These are phyloP conservation scores for Plasmodium relictum DNA, from an alignment of 169 alveolate species.

Conservation along the genomic window DNA sequence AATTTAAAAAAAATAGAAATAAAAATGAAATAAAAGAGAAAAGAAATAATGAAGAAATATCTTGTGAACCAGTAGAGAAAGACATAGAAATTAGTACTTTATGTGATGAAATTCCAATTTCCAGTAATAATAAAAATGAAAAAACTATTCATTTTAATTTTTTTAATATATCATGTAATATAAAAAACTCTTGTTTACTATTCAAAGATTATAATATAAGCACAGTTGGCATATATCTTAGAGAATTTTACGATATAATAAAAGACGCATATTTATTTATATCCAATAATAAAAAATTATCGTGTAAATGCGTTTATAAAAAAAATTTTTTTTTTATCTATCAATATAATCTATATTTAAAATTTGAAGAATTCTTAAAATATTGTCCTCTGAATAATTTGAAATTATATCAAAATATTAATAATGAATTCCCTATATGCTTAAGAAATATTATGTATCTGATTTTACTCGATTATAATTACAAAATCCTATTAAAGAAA, in stretches of 20 bases:
- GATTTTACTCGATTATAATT: slow-evolving; percentile 25
- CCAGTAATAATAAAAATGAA: too few species aligned
- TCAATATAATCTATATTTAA: slow-evolving; percentile 42
- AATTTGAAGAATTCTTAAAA: slow-evolving; percentile 22
- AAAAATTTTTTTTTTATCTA: slow-evolving; percentile 20
- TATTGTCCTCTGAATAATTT: slow-evolving; percentile 12
- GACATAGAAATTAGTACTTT: too few species aligned
- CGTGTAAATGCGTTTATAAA: slow-evolving; percentile 7
- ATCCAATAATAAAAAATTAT: background rate
- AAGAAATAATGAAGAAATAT: too few species aligned
- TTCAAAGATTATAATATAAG: slow-evolving; percentile 5
- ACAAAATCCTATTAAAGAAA: slow-evolving; percentile 1
- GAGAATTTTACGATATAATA: slow-evolving; percentile 28
- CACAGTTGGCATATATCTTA: slow-evolving; percentile 46
- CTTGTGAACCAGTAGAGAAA: too few species aligned
- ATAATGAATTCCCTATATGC: slow-evolving; percentile 21
- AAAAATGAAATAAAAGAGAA: too few species aligned
- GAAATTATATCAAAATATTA: slow-evolving; percentile 20
- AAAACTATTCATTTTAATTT: background rate
- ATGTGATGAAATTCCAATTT: too few species aligned
- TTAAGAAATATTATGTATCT: slow-evolving; percentile 32
- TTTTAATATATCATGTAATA: slow-evolving; percentile 14
- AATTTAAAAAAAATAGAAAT: too few species aligned
- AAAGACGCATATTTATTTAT: slow-evolving; percentile 60
- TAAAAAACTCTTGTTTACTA: background rate